Base-by-base conservation (phyloP, 495 filamentous ascomycete genomes). In the Paragyromitra xinjiangensis region DNA sequence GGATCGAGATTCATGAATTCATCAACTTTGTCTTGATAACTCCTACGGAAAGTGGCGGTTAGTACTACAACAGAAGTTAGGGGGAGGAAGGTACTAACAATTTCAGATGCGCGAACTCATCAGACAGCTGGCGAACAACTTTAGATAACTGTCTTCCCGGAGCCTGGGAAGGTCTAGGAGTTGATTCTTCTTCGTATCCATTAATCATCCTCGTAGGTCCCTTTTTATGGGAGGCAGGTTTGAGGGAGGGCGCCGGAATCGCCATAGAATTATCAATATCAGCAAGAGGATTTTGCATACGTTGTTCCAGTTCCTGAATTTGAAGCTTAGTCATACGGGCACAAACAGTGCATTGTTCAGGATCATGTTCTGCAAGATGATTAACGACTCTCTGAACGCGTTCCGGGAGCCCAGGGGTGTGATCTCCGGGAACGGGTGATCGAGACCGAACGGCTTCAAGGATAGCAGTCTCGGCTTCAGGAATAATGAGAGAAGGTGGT, bases 101-200 rank as follows among this genome's bases (percentile, higher is more conserved):
- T 83, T 93, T 92, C 40, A 97, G 84, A 83, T 97, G 93, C 1
- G 88, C 86, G 61, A 95, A 87, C 81, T 99, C 96, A 83, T 97
- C 94, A 65, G 92, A 85, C 16, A 97, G 85, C 50, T 82, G 81
- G 0, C 81, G 73, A 51, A 82, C 81, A 42, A 82, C 78, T n/a
- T 82, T 80, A 11, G 73, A 75, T 42, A 82, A 69, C 58, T 82
- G 81, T 26, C 62, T 80, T 42, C 78, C 68, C 7, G 81, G 81
- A 39, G 22, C 42, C 6, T 78, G 68, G 1, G 81, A 81, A 37
- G 81, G 81, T 37, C 81, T 71, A 11, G 78, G 78, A 22, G 81
- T 82, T 34, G 64, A 59, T 22, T 80, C 81, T 55, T 82, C 80
- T n/a, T 82, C 80, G 34, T 80, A 82, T 7, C 69, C 56, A 24